Percentiles rank a stretch among this genome's conserved stretches.
phyloP scores from a whole-genome alignment of 2,329 filamentous ascomycete genomes.

The Arachnopeziza araneosa region DNA sequence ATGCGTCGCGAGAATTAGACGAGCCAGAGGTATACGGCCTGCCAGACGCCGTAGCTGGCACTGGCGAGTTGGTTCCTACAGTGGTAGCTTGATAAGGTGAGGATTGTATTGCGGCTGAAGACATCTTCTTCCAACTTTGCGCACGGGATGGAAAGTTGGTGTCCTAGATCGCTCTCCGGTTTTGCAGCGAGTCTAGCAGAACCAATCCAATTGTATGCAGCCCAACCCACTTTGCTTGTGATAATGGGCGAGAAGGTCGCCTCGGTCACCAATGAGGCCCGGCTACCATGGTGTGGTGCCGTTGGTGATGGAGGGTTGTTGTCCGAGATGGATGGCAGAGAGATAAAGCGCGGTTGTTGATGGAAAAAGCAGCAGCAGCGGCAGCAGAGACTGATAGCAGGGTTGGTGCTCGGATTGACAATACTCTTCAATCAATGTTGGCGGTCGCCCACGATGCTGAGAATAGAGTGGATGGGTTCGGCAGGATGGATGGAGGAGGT shows the following conservation, averaged over 20 bases:
- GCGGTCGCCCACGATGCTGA: neutral
- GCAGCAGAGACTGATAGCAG: too few relatives aligned
- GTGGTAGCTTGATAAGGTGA: conserved; percentile 48
- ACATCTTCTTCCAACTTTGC: conserved; percentile 43
- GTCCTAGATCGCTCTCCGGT: conserved; percentile 7
- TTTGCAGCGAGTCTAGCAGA: neutral
- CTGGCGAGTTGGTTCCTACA: conserved; percentile 42
- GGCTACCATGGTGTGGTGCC: conserved; percentile 41
- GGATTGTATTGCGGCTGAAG: conserved; percentile 58
- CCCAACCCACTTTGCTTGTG: conserved; percentile 8
- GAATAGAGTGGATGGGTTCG: neutral
- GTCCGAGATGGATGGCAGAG: conserved; percentile 1
- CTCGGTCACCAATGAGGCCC: conserved; percentile 35
- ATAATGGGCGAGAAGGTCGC: conserved; percentile 26
- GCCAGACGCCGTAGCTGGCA: conserved; percentile 40
- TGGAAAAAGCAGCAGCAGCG: neutral
- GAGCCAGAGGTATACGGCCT: conserved; percentile 49
- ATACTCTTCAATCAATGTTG: neutral
- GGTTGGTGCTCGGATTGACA: neutral
- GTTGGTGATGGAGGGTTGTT: conserved; percentile 11
- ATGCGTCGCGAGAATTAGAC: conserved; percentile 49
- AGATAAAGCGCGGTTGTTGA: neutral
- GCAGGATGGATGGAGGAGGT: neutral
- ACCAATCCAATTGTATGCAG: neutral
- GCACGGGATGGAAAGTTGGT: conserved; percentile 12